Percentiles rank a stretch among this genome's conserved stretches.
Conservation (phyloP, 768 basidiomycete genomes). For the Leccinum boreale region DNA sequence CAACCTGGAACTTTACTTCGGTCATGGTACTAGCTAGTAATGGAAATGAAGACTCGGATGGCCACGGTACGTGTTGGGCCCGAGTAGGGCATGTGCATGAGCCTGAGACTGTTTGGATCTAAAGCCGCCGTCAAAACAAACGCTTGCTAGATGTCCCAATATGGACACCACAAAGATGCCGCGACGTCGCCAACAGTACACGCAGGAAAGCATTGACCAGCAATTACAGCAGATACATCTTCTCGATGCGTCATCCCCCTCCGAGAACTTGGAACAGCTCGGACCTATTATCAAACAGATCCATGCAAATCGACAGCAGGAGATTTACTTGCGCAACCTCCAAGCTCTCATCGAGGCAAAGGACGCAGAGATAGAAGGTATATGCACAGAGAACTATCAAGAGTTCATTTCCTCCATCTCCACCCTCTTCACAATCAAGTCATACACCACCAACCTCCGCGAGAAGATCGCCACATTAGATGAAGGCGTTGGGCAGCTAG, state of each 20-base stretch:
- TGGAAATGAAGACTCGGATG: not conserved
- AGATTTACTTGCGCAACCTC: constrained; percentile 81
- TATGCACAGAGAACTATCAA: constrained; percentile 95
- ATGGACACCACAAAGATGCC: constrained; percentile 48
- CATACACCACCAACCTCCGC: constrained; percentile 91
- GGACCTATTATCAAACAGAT: constrained; percentile 95
- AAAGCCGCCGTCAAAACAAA: constrained; percentile 39
- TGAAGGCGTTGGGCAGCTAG: constrained; percentile 82
- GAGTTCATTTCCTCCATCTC: constrained; percentile 97
- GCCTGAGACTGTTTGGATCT: constrained; percentile 32
- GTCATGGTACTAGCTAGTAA: constrained; percentile 27
- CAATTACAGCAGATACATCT: constrained; percentile 91
- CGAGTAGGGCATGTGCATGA: too few species aligned
- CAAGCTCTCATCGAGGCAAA: constrained; percentile 90
- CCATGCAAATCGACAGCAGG: constrained; percentile 83
- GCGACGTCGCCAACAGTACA: constrained; percentile 67
- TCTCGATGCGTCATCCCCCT: constrained; percentile 80
- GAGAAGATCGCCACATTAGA: constrained; percentile 90
- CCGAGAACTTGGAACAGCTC: constrained; percentile 93
- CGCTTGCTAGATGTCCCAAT: constrained; percentile 9
- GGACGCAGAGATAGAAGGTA: constrained; percentile 93
- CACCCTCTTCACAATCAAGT: constrained; percentile 93
- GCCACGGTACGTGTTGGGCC: not conserved
- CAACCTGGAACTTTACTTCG: constrained; percentile 34
- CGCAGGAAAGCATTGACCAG: constrained; percentile 81